Base-by-base conservation (phyloP, 176 grass and related monocot genomes). In the Puya raimondii region DNA sequence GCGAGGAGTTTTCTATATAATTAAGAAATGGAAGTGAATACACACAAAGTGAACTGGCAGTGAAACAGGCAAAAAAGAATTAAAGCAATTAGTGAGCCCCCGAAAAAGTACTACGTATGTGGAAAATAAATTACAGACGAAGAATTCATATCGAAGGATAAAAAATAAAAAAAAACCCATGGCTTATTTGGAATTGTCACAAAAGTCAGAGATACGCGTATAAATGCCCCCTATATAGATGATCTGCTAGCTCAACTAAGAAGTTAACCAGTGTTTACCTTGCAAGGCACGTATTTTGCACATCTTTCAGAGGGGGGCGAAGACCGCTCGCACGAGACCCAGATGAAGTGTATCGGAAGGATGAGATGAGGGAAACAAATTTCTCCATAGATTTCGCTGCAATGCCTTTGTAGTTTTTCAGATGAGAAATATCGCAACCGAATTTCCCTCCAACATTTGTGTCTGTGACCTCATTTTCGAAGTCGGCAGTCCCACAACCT, bases 351-450 rank as follows among this genome's bases (percentile, higher is more conserved):
- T 90, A 96, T 82, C 84, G 89, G 78, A 87, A 96, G 76, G 88
- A 86, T 48, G 92, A 90, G 80, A 96, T 79, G 57, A 92, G 66
- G 3, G 81, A 72, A 14, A 79, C 81, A 74, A 92, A 92, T 13
- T 83, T 89, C 26, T 96, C 93, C 88, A 96, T 87, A 51, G 93
- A 96, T 85, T 92, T 96, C 78, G 92, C 84, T 12, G 93, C 93
- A 78, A 96, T 89, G 74, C 78, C 83, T 51, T 57, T 80, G 68
- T 96, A 96, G 54, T 59, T 79, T 71, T 85, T 83, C 64, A 96
- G 80, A 80, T 96, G 93, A 15, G 93, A 87, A 74, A 96, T 70
- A 66, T 90, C 72, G 73, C 88, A 96, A 67, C 93, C 88, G 51
- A 91, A 92, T 80, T 66, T 90, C 26, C 74, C 76, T 67, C 83